phyloP scores from a whole-genome alignment of 495 filamentous ascomycete species.

The Penicillium verhagenii region DNA sequence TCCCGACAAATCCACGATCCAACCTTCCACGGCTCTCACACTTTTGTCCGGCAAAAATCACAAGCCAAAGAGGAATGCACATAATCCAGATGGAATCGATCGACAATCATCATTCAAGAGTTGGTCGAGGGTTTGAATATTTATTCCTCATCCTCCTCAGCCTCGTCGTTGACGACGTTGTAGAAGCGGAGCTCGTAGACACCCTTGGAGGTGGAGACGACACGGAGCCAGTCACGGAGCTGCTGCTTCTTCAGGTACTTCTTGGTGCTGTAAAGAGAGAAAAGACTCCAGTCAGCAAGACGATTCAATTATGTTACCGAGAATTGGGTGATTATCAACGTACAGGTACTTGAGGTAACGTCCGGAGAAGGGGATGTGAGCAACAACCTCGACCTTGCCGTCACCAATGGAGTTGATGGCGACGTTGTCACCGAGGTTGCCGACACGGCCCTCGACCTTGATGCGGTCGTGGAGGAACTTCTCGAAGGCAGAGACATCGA shows the following conservation, averaged over 20 bases:
- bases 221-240: slow-evolving; percentile 98
- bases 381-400: slow-evolving; percentile 95
- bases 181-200: slow-evolving; percentile 99
- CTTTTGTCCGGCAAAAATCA: slow-evolving; percentile 3
- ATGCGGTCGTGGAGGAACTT: slow-evolving; percentile 99
- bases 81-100: slow-evolving; percentile 13
- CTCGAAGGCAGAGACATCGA: slow-evolving; percentile 95
- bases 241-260: slow-evolving; percentile 99
- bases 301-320: neutral
- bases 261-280: slow-evolving; percentile 73
- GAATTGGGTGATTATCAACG: slow-evolving; percentile 33
- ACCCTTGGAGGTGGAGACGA: slow-evolving; percentile 93
- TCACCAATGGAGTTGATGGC: slow-evolving; percentile 86
- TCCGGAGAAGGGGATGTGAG: slow-evolving; percentile 96
- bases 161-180: slow-evolving; percentile 98
- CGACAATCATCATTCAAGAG: slow-evolving; percentile 16
- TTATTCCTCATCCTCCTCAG: slow-evolving; percentile 97
- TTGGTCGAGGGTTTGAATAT: slow-evolving; percentile 20
- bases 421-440: slow-evolving; percentile 94
- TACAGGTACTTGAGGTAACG: slow-evolving; percentile 99
- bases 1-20: slow-evolving; percentile 20
- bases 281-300: slow-evolving; percentile 9
- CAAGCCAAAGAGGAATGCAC: slow-evolving; percentile 14
- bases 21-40: slow-evolving; percentile 17
- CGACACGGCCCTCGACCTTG: slow-evolving; percentile 97